Conservation (phyloP, 1,139 yeast species). For the Geotrichum siamense region DNA sequence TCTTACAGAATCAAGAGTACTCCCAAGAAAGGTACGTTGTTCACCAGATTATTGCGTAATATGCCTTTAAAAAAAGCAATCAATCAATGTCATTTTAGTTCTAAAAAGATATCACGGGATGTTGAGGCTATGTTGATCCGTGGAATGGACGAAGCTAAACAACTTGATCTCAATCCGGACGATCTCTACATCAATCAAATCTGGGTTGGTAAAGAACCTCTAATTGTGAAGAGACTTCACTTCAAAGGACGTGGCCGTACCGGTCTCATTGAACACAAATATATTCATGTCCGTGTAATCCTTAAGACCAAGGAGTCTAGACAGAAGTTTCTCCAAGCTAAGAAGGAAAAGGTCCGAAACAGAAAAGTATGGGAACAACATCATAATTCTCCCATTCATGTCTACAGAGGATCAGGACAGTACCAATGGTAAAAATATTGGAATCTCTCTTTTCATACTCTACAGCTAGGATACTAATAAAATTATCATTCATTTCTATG, state of each 20-base stretch:
- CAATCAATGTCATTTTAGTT: conserved; percentile 85
- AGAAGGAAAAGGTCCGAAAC: conserved; percentile 40
- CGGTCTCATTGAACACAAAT: conserved; percentile 70
- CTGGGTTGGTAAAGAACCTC: conserved; percentile 91
- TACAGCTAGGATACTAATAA: no score
- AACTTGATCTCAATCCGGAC: conserved; percentile 52
- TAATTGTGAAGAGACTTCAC: conserved; percentile 65
- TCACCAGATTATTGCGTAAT: conserved; percentile 67
- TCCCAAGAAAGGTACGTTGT: conserved; percentile 79
- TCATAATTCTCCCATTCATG: conserved; percentile 25
- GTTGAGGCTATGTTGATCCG: conserved; percentile 65
- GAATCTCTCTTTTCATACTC: background rate
- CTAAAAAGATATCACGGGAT: conserved; percentile 73
- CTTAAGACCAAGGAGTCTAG: conserved; percentile 54
- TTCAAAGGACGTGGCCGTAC: conserved; percentile 86
- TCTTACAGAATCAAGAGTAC: conserved; percentile 79
- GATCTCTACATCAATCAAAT: conserved; percentile 68
- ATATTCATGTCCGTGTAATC: conserved; percentile 73
- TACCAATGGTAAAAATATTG: conserved; percentile 32
- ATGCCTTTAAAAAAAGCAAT: conserved; percentile 71
- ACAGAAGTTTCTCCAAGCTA: conserved; percentile 44
- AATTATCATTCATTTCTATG: no score
- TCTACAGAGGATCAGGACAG: conserved; percentile 24
- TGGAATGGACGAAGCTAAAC: conserved; percentile 64
- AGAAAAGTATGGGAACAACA: conserved; percentile 28